Evolutionary conservation across 176 grass and related monocot species (phyloP), one percentile per base, ranked within the genome.

Genomic region (Pontederia paniculata): DNA sequence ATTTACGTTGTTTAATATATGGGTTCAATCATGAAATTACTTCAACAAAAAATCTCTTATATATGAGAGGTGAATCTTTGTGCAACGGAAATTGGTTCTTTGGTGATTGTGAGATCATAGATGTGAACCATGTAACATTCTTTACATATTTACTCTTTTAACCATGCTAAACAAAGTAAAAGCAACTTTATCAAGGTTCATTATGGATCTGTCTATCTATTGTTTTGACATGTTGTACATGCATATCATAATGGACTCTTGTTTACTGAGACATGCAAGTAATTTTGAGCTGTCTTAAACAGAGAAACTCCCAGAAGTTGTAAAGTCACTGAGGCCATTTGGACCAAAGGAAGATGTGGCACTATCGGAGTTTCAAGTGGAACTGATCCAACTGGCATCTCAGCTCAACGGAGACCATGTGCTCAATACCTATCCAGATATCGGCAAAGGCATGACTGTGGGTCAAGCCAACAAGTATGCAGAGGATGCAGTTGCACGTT

Each of bases 301-400:
- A 63, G 57, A 74, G 50, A 74, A 74, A 48, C 60, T 74, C 8
- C 71, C 71, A 31, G 41, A 65, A 4, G 71, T 57, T 23, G 50
- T n/a, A 4, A 65, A 55, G 23, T 31, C 48, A 19, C 44, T 65
- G 18, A 63, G 71, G 50, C 71, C 71, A 55, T 74, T 65, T 9
- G 60, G 50, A 25, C 37, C 71, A 0, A 56, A 17, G 28, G 51
- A 70, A 23, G 71, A 64, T 52, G 60, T 45, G 23, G 71, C 49
- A 15, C 53, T 74, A 9, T 57, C 71, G 0, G 71, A 65, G 41
- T 74, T 65, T 44, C 71, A 74, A 44, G 22, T 64, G 37, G 71
- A 74, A 41, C 42, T 65, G 58, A 74, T 74, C 23, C 59, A 63
- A 41, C 71, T 74, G 0, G 71, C 71, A 2, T 74, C 71, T 44